Base-by-base conservation (phyloP, 176 grass and related monocot genomes). In the Avena sativa region DNA sequence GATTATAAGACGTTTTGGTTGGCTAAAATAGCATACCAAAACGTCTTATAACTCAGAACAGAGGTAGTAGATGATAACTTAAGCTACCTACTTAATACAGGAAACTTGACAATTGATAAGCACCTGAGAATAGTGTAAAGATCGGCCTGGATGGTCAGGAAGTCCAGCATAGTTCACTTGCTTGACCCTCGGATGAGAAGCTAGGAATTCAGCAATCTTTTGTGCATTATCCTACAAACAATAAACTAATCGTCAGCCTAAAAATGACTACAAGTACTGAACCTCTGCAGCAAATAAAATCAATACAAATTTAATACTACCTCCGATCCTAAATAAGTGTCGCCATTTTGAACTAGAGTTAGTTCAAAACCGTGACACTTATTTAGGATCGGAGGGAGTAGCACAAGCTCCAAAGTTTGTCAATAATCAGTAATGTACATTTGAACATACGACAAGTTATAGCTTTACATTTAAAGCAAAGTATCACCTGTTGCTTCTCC, bases 201-300 rank as follows among this genome's bases (percentile, higher is more conserved):
- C 93, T 81, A 98, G 69, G 66, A 96, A 98, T 79, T 98, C 97
- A 84, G 97, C 97, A 88, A 98, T 90, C 86, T 98, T 98, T 81
- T 98, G 92, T 16, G 97, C 94, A 93, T 98, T 98, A 73, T 79
- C 97, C 97, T 98, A 40, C 80, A 36, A 86, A 85, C 17, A 81
- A 86, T 15, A 58, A 53, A 86, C 17, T 51, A 49, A 79, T 12
- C 1, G 20, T 84, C 61, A 59, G 75, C 6, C 59, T 75, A 76
- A 60, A 64, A 64, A 48, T 15, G 38, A 28, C 13, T 16, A 66
- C 2, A 56, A 46, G 44, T 23, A 44, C 12, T 43, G 6, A 40
- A 72, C 14, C 0, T 23, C 21, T 47, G 0, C 9, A 74, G 43
- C 17, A 14, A n/a, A 59, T 50, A 1, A 26, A 58, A 53, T 30